Conservation (phyloP, 2,329 filamentous ascomycete species). For the Myriangium duriaei region DNA sequence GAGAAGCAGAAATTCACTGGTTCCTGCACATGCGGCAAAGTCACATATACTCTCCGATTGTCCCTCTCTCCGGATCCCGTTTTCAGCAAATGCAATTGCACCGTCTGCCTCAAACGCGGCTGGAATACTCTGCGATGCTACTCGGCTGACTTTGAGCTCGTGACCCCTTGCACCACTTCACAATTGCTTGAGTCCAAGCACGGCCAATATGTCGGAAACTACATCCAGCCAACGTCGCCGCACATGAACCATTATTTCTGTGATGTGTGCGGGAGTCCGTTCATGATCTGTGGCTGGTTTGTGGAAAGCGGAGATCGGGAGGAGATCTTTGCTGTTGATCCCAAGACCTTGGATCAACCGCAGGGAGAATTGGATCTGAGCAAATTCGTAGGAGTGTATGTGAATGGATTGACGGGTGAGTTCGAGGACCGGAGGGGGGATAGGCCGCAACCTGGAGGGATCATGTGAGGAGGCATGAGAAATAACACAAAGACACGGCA, state of each 20-base stretch:
- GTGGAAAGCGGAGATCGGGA: neutral
- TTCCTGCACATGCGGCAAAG: constrained; percentile 8
- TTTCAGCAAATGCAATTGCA: constrained; percentile 3
- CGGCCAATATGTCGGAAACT: too few relatives aligned
- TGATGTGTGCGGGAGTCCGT: constrained; percentile 5
- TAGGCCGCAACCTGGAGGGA: too few relatives aligned
- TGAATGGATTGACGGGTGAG: constrained; percentile 1
- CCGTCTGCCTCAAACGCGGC: constrained; percentile 3
- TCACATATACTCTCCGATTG: constrained; percentile 5
- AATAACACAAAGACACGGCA: too few relatives aligned
- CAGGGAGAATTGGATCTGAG: constrained; percentile 5
- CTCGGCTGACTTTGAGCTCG: constrained; percentile 2
- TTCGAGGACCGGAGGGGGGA: too few relatives aligned
- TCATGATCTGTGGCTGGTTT: constrained; percentile 1
- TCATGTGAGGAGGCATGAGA: too few relatives aligned
- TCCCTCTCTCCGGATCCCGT: neutral
- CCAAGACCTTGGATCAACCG: constrained; percentile 4
- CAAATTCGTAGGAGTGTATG: constrained; percentile 3
- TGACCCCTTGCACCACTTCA: constrained; percentile 3
- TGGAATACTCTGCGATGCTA: neutral
- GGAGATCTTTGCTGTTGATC: constrained; percentile 4
- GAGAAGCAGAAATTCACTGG: constrained; percentile 7
- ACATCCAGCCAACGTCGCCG: constrained; percentile 1
- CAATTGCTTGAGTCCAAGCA: too few relatives aligned
- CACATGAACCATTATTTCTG: constrained; percentile 7